Conservation (phyloP, 208 protist species). For the Leishmania guyanensis region DNA sequence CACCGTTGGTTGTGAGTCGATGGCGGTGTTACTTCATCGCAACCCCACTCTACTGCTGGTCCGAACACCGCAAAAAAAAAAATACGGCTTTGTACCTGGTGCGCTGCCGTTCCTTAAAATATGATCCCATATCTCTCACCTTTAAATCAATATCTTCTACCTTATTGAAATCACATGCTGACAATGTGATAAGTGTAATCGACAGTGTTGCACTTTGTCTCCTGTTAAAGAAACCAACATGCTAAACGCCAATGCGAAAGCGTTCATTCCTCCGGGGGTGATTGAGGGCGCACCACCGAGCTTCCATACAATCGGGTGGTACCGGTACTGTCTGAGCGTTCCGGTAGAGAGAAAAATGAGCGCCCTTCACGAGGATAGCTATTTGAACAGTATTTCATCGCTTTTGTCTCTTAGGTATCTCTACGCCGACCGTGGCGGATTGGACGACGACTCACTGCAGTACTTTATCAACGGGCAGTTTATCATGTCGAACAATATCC, state of each 20-base stretch:
- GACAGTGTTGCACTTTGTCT: neutral
- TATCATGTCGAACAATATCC: conserved; percentile 43
- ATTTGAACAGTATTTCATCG: conserved; percentile 48
- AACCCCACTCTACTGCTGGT: neutral
- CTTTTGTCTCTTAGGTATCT: conserved; percentile 54
- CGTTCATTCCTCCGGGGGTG: conserved; percentile 63
- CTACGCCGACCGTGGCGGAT: conserved; percentile 46
- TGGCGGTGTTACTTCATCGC: neutral
- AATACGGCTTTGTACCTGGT: neutral
- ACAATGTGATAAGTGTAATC: conserved; percentile 1
- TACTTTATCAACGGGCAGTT: conserved; percentile 59
- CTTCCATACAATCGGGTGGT: conserved; percentile 39
- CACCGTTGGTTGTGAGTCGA: neutral
- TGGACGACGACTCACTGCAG: conserved; percentile 54
- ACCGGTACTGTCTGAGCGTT: conserved; percentile 62
- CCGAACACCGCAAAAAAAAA: neutral
- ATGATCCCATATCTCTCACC: neutral
- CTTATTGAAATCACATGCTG: neutral
- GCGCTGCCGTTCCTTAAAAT: neutral
- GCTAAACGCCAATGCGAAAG: conserved; percentile 82
- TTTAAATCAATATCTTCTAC: neutral
- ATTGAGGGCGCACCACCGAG: conserved; percentile 23
- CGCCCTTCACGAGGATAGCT: conserved; percentile 35
- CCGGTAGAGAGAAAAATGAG: conserved; percentile 31
- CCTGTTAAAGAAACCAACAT: conserved; percentile 26